Evolutionary conservation across 306 rosid genomes (phyloP).

Genomic region (Fragaria iinumae): DNA sequence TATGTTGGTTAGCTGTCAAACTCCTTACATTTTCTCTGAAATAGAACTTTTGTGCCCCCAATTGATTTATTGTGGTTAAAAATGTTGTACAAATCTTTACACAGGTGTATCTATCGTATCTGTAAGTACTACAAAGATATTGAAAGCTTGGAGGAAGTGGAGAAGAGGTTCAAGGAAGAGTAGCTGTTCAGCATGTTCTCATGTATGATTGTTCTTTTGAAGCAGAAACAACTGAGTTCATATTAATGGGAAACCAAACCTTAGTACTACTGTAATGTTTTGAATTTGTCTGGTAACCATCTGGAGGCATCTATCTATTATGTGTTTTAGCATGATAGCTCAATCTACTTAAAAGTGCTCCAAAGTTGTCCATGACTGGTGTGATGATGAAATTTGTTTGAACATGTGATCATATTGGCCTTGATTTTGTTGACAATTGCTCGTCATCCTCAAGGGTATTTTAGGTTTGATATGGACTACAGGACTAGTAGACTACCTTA

Average conservation of each 20-base stretch:
- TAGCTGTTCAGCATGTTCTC: constrained; percentile 26
- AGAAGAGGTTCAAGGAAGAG: constrained; percentile 75
- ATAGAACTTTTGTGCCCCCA: not conserved
- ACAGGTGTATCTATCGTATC: constrained; percentile 73
- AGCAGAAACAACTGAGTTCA: constrained; percentile 2
- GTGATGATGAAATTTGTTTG: not conserved
- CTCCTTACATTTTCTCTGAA: not conserved
- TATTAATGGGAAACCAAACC: not conserved
- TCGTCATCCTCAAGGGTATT: not conserved
- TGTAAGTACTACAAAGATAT: constrained; percentile 79
- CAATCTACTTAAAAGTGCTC: too few species aligned
- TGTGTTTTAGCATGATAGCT: constrained; percentile 10
- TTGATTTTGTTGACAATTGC: not conserved
- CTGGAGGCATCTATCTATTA: not conserved
- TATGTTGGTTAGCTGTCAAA: constrained; percentile 32
- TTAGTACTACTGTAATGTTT: not conserved
- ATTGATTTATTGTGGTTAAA: not conserved
- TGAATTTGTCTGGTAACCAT: constrained; percentile 4
- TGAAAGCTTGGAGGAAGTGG: constrained; percentile 75
- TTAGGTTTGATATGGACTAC: not conserved
- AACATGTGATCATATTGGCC: not conserved
- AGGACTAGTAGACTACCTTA: too few species aligned
- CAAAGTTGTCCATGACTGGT: not conserved
- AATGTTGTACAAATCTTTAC: constrained; percentile 18
- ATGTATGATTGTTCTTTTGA: constrained; percentile 2